These are phyloP conservation scores for Nitzschia sp. DNA, from an alignment of 108 stramenopile species.

Conservation along the genomic window DNA sequence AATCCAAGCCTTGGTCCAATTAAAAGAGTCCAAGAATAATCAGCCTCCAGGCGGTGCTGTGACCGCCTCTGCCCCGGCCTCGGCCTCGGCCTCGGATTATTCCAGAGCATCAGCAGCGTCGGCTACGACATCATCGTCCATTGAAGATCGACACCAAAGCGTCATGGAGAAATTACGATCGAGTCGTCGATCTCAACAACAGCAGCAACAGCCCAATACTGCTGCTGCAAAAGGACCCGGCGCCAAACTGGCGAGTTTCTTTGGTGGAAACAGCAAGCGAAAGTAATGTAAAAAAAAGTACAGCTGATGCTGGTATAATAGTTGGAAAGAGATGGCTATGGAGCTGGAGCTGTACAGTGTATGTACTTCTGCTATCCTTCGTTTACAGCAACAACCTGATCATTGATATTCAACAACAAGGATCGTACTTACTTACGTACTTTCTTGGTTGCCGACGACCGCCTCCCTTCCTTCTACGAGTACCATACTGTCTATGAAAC, in stretches of 20 bases:
- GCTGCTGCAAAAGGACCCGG: not conserved
- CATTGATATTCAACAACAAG: too few species aligned
- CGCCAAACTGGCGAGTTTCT: not conserved
- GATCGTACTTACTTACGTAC: too few species aligned
- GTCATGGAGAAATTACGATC: conserved; percentile 20
- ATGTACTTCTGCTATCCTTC: too few species aligned
- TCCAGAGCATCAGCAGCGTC: not conserved
- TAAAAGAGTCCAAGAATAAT: not conserved
- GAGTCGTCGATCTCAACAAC: not conserved
- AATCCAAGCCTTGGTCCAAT: conserved; percentile 3
- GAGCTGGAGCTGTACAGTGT: too few species aligned
- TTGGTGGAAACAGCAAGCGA: too few species aligned
- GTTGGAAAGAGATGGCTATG: too few species aligned
- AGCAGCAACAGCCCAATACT: not conserved
- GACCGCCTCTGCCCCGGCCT: not conserved
- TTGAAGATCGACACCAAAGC: conserved; percentile 27
- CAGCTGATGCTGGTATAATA: too few species aligned
- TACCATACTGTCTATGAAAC: too few species aligned
- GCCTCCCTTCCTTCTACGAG: too few species aligned
- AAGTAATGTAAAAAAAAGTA: too few species aligned
- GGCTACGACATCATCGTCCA: not conserved
- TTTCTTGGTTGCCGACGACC: too few species aligned
- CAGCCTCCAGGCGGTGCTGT: not conserved
- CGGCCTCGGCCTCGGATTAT: not conserved
- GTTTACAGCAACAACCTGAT: too few species aligned